phyloP scores from a whole-genome alignment of 148 eudicot genomes.

The Nepenthes mirabilis region DNA sequence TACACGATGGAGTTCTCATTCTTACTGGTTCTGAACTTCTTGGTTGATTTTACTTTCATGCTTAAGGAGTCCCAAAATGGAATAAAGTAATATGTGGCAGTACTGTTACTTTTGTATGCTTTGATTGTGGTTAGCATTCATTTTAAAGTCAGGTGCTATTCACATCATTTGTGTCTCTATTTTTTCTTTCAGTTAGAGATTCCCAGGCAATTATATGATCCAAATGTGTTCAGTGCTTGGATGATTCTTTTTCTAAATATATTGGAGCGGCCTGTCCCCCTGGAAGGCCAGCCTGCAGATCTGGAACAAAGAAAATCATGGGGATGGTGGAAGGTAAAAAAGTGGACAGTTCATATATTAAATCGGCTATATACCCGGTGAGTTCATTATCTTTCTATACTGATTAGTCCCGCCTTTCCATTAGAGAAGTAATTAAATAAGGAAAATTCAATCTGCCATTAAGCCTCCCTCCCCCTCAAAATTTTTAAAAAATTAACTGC shows the following conservation, averaged over 20 bases:
- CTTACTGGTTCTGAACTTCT: too few relatives aligned
- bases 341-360: constrained; percentile 97
- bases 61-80: too few relatives aligned
- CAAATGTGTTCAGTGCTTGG: constrained; percentile 90
- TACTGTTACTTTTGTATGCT: too few relatives aligned
- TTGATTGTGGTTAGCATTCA: too few relatives aligned
- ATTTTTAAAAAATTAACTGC: too few relatives aligned
- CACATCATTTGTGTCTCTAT: neutral
- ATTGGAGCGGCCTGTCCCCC: constrained; percentile 95
- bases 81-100: too few relatives aligned
- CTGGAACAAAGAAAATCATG: constrained; percentile 84
- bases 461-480: too few relatives aligned
- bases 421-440: neutral
- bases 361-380: constrained; percentile 92
- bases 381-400: constrained; percentile 5
- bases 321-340: constrained; percentile 99
- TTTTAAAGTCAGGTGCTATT: neutral
- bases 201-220: constrained; percentile 79
- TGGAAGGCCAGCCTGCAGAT: constrained; percentile 91
- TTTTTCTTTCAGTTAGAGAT: constrained; percentile 66
- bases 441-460: neutral
- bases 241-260: constrained; percentile 82
- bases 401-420: neutral
- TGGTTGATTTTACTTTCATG: too few relatives aligned
- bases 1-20: too few relatives aligned